Base-by-base conservation (phyloP, 2,329 filamentous ascomycete species). In the Hymenoscyphus linearis region DNA sequence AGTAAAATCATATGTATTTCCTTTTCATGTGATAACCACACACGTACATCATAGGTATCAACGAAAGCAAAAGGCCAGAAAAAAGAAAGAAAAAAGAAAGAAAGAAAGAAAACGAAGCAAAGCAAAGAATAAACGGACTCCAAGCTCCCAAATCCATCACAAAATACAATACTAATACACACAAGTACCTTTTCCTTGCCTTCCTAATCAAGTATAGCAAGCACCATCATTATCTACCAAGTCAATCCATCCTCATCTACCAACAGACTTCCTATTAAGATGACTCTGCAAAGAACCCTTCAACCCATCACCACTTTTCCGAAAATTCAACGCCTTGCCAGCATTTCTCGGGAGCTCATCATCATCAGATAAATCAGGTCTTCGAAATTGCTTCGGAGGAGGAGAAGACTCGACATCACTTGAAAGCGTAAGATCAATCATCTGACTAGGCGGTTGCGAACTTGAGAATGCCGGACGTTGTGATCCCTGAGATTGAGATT, bases 251-350 rank as follows among this genome's bases (percentile, higher is more conserved):
- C 25, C 35, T 52, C n/a, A 58, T 53, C 44, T 58, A n/a, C 40
- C 47, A 58, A 22, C 27, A 34, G n/a, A 53, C 57, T 58, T 58
- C 57, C 47, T 58, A n/a, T 58, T 58, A 2, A 58, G 57, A 14
- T 22, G 25, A 34, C 40, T 53, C 47, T 58, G 57, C 31, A 47
- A 58, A 22, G 26, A 31, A n/a, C 27, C 13, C 52, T 34, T 53
- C 26, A 53, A 53, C 25, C 52, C 52, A 31, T 10, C 25, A 1
- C 52, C 52, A 53, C 26, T 6, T n/a, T 50, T 18, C 22, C 44
- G 44, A 14, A 50, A 25, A 13, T 25, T 4, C 22, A 10, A 18
- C 16, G 37, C 7, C 13, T 40, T 40, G 16, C 37, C 16, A 40
- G 16, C 16, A 16, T 40, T 40, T 9, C n/a, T 40, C 4, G 13